Evolutionary conservation across 2,329 filamentous ascomycete species (phyloP), one percentile per base, ranked within the genome.

Genomic region (Talaromyces verruculosus): DNA sequence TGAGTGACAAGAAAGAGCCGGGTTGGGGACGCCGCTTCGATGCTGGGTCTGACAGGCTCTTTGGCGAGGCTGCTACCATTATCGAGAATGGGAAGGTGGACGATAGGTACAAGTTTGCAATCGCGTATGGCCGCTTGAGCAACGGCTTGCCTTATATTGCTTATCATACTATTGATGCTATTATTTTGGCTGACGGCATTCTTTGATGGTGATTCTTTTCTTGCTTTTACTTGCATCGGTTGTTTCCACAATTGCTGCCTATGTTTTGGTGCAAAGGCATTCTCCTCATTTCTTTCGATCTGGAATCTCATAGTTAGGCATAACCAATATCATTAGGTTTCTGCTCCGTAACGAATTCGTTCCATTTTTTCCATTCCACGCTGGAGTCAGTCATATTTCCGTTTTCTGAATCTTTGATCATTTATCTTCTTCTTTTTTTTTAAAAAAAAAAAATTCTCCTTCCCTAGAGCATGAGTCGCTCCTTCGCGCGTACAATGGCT

Each of bases 71-170:
- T 19, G 43, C 25, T 22, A 10, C 2, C 19, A 35, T 62, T 8
- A 30, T 51, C n/a, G 59, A 43, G 45, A 53, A 55, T 39, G 17
- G 61, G 45, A 63, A 63, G 1, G 15, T 25, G 6, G 61, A 63
- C 22, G 49, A 55, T 8, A 43, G 43, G 30, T 63, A 53, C 25
- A 63, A 63, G 30, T 63, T 55, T 41, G 61, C 61, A 11, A 55
- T 55, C 22, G 61, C 61, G 1, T 63, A 37, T 63, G 61, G 47
- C 6, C 47, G 47, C 25, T 55, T 63, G 61, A 63, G 47, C 39
- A 63, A 39, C 35, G 61, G 33, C 6, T 17, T 55, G 22, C 47
- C 61, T n/a, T 63, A 63, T 55, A 25, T 63, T 25, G 47, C 61
- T 39, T 39, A 63, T 55, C 61, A 55, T 17, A 55, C 61, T 3